Evolutionary conservation across 2,329 filamentous ascomycete species (phyloP), one percentile per base, ranked within the genome.

Genomic region (Endoconidiophora laricicola): DNA sequence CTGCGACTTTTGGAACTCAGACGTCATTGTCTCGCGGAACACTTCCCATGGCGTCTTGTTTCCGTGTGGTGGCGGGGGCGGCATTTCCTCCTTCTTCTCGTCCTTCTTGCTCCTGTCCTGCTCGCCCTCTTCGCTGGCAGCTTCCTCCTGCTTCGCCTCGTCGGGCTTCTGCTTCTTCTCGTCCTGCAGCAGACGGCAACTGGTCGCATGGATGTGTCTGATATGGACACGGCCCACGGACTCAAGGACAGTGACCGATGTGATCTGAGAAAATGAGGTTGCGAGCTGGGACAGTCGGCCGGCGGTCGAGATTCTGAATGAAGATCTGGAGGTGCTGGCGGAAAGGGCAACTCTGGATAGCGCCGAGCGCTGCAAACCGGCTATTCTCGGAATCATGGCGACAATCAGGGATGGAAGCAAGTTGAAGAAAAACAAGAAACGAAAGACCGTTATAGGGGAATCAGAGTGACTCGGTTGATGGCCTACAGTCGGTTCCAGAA

Each of bases 31-130:
- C 62, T 98, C 91, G 61, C 86, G 86, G 69, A 98, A 98, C 29
- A 98, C 91, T 64, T 96, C 86, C 88, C 91, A 96, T 49, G 91
- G 91, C 2, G 90, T 91, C 72, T 98, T 98, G 69, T 94, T 87
- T 54, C 91, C 91, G 61, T 98, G 91, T 18, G 88, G 90, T n/a
- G 91, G 90, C 12, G 88, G 90, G 20, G 90, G 86, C 10, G 88
- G 81, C 24, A 77, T 65, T 54, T 86, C 78, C 58, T 85, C 77
- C 55, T 78, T 69, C 59, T 77, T 69, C 46, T 69, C 63, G 52
- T 61, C 61, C 49, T 65, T 59, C 51, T 62, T 58, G 46, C 58
- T 59, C 46, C 53, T 5, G 57, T 47, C 44, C 38, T 48, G 45
- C 29, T 38, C 60, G 4, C 23, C 16, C 24, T 50, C 47, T 26